Evolutionary conservation across 2,329 filamentous ascomycete genomes (phyloP).

Genomic region (Hymenotorrendiella dingleyae): DNA sequence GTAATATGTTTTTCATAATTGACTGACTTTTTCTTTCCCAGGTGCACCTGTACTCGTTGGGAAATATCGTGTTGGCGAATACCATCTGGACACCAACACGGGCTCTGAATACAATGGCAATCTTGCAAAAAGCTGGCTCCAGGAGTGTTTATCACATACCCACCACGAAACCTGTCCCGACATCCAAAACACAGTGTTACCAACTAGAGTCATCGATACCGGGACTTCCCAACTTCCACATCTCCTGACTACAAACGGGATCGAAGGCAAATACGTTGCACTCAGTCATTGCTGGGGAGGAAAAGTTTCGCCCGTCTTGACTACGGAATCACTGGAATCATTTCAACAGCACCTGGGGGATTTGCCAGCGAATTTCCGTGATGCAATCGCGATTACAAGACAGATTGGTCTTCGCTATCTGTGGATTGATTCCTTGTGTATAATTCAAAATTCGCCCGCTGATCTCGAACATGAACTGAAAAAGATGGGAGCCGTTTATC

Average conservation of each 20-base stretch:
- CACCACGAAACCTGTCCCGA: not conserved
- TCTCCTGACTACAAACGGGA: not conserved
- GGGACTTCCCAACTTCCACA: not conserved
- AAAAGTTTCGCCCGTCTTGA: not conserved
- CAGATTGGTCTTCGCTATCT: not conserved
- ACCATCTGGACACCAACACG: not conserved
- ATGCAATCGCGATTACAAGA: not conserved
- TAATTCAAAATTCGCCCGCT: not conserved
- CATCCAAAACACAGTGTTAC: not conserved
- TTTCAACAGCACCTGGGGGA: not conserved
- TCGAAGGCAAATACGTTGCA: not conserved
- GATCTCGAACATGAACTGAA: not conserved
- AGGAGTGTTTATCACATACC: not conserved
- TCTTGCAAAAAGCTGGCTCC: not conserved
- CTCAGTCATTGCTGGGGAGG: slow-evolving; percentile 3
- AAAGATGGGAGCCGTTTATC: not conserved
- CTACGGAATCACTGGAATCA: not conserved
- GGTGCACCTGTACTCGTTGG: not conserved
- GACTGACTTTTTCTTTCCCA: not conserved
- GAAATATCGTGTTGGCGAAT: not conserved
- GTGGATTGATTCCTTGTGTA: slow-evolving; percentile 4
- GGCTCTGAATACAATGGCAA: not conserved
- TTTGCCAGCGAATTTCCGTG: not conserved
- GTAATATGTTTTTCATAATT: no score
- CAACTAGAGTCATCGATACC: not conserved